Percentiles rank a stretch among this genome's conserved stretches.
These are phyloP conservation scores for Piper betle DNA, from an alignment of 164 flowering plant genomes.

Conservation along the genomic window DNA sequence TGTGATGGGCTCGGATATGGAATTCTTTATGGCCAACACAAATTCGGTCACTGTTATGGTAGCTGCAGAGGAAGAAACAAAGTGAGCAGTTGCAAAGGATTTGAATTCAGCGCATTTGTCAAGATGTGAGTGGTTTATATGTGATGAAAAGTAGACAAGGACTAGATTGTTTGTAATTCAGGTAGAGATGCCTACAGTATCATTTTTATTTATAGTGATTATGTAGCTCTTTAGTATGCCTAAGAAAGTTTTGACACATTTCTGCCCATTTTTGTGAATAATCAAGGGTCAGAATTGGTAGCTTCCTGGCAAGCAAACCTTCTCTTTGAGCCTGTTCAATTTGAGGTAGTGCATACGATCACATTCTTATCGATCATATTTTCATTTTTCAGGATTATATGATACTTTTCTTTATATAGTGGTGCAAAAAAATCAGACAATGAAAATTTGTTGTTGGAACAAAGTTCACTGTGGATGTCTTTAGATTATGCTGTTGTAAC, in stretches of 20 bases:
- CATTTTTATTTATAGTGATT: neutral
- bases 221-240: neutral
- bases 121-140: constrained; percentile 93
- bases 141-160: constrained; percentile 61
- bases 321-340: constrained; percentile 70
- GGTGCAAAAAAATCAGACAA: too few species aligned
- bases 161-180: constrained; percentile 88
- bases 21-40: constrained; percentile 69
- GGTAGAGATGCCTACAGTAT: constrained; percentile 22
- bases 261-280: neutral
- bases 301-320: constrained; percentile 99
- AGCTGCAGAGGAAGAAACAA: constrained; percentile 90
- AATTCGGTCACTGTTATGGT: constrained; percentile 88
- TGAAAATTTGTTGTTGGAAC: too few species aligned
- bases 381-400: too few species aligned
- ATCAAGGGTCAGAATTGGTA: constrained; percentile 90
- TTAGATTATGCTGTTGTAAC: too few species aligned
- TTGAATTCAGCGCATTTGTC: constrained; percentile 56
- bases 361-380: neutral
- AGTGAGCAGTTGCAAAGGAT: constrained; percentile 90
- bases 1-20: constrained; percentile 33
- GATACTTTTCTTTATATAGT: neutral
- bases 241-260: neutral
- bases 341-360: constrained; percentile 54
- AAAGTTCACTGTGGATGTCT: too few species aligned